A percentile compares a stretch with the other conserved stretches of the same genome.
These are phyloP conservation scores for Amanita phalloides DNA, from an alignment of 768 basidiomycete species.

Conservation along the genomic window DNA sequence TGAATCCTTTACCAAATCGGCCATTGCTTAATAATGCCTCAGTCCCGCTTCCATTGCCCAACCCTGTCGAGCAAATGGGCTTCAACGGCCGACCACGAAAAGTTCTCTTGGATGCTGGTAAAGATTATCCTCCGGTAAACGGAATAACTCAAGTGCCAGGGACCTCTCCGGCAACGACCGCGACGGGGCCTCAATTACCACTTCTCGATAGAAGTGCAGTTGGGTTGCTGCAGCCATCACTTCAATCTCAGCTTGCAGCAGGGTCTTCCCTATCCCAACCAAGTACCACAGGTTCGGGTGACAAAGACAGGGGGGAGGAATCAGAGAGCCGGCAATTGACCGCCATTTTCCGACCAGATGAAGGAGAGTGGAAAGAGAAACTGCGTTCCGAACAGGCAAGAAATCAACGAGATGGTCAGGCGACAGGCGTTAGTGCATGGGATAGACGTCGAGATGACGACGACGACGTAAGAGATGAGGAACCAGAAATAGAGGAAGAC, in stretches of 20 bases:
- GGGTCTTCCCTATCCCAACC: constrained; percentile 22
- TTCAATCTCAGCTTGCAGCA: constrained; percentile 24
- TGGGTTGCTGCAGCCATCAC: constrained; percentile 29
- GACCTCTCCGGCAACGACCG: constrained; percentile 36
- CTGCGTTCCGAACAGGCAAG: constrained; percentile 47
- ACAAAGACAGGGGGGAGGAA: constrained; percentile 37
- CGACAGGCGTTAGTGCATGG: constrained; percentile 35
- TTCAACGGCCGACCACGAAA: constrained; percentile 80
- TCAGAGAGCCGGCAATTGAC: constrained; percentile 48
- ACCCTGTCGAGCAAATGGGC: constrained; percentile 63
- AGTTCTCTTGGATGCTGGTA: constrained; percentile 62
- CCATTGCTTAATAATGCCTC: constrained; percentile 60
- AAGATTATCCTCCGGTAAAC: constrained; percentile 61
- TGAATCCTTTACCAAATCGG: constrained; percentile 92
- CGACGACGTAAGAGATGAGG: constrained; percentile 62
- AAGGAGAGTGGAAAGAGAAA: constrained; percentile 81
- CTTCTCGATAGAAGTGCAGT: constrained; percentile 36
- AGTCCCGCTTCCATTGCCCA: constrained; percentile 55
- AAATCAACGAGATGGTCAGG: constrained; percentile 25
- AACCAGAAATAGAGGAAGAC: constrained; percentile 54
- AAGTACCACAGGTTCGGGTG: constrained; percentile 15
- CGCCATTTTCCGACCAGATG: constrained; percentile 83
- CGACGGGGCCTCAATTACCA: constrained; percentile 28
- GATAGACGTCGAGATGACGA: constrained; percentile 46
- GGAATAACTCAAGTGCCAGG: constrained; percentile 45